Base-by-base conservation (phyloP, 2,329 filamentous ascomycete genomes). In the Pseudogymnoascus sp. region DNA sequence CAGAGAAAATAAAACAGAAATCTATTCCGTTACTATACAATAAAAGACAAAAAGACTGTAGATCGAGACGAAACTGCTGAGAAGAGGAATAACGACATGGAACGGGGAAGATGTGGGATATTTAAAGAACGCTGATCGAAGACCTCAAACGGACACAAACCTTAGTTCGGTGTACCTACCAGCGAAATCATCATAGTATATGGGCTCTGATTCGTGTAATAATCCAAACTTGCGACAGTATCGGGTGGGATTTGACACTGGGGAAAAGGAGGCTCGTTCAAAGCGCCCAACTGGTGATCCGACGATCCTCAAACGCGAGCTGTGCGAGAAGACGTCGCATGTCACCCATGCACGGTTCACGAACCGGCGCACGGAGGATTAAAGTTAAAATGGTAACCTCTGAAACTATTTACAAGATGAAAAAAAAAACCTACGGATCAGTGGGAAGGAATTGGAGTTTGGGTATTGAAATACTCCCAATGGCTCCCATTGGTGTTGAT, bases 1-100 rank as follows among this genome's bases (percentile, higher is more conserved):
- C 50, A 56, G 50, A 56, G 26, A 56, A 56, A 56, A 56, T 56
- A 56, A 56, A 33, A 56, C 50, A 56, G 26, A 56, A 33, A 56
- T 56, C 26, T 33, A 56, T 56, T 56, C 50, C 26, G 50, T 33
- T 56, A 33, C n/a, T 56, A 19, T 33, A 14, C 50, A 33, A 33
- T 33, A 56, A 11, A 33, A 56, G 12, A 31, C 14, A 31, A 33
- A 33, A 33, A 19, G 28, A 56, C 50, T 19, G 50, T 56, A 56
- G 26, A 33, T 33, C 10, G 16, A 31, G 28, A 33, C 8, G 26
- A 56, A 53, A 12, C 26, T 56, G 10, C 24, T 56, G 12, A 33
- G n/a, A 56, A 33, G 28, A 56, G 14, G n/a, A 26, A 33, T 33
- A 19, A 12, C 16, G 50, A 33, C n/a, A 56, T 56, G 26, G 50